Evolutionary conservation across 306 rosid species (phyloP), one percentile per base, ranked within the genome.

Genomic region (Comarum palustre): DNA sequence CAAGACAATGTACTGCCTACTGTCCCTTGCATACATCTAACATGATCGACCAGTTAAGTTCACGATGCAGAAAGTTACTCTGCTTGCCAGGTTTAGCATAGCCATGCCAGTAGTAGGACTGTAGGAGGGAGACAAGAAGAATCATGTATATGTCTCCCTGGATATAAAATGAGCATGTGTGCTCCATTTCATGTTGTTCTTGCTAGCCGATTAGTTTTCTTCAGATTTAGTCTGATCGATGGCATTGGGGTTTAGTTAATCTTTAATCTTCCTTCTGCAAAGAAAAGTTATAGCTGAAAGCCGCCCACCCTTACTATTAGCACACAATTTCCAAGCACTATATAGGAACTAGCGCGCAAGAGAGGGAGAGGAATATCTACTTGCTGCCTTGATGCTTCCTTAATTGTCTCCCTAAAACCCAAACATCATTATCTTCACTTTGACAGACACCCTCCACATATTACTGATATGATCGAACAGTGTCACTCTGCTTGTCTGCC

Each of bases 1-100:
- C 39, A 36, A 63, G 46, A 63, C 68, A 34, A 63, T 63, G 68
- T 9, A 63, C 68, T 63, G 68, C 25, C 42, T 29, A 31, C 41
- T 29, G 66, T 60, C 42, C 41, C 39, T 6, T 63, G 19, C 46
- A 38, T 32, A 24, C 11, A 17, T 17, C 10, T 31, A 61, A 31
- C 14, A 61, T 58, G 4, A 27, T 38, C 42, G 42, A 15, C 38
- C 38, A 57, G 4, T 29, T 3, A 31, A 60, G 16, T 16, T 31
- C 10, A 13, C 16, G 20, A 31, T 31, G 20, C 65, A 59, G 41
- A 59, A 59, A 59, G 17, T 59, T 29, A 59, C 4, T 14, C 8
- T 29, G 17, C 36, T 13, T 1, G 63, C 63, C 16, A 25, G 16
- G 62, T 12, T 57, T 25, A 57, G 19, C 9, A 22, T 16, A 22